Conservation (phyloP, 2,329 filamentous ascomycete genomes). For the Aphanoascus verrucosus region DNA sequence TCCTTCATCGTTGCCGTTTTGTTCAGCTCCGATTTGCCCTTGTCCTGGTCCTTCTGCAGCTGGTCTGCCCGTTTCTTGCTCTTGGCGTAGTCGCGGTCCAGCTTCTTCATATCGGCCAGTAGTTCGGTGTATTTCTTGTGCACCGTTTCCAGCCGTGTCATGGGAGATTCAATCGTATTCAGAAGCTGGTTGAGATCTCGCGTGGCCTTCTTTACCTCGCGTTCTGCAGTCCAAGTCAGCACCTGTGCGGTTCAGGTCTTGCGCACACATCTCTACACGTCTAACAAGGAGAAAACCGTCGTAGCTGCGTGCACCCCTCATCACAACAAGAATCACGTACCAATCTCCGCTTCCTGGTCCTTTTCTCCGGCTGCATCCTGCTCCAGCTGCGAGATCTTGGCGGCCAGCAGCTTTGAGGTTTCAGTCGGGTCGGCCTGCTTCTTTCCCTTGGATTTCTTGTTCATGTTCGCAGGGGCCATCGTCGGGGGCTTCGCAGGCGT, state of each 20-base stretch:
- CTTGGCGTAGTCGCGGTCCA: constrained; percentile 88
- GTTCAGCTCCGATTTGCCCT: constrained; percentile 73
- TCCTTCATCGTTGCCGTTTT: constrained; percentile 88
- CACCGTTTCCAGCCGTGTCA: constrained; percentile 82
- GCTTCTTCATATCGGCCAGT: constrained; percentile 84
- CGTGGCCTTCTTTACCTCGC: constrained; percentile 87
- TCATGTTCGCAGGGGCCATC: constrained; percentile 42
- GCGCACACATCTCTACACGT: neutral
- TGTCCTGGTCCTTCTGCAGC: constrained; percentile 92
- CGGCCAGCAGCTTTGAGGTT: constrained; percentile 80
- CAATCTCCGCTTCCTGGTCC: constrained; percentile 91
- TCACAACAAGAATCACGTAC: constrained; percentile 45
- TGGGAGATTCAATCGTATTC: constrained; percentile 75
- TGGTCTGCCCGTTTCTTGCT: constrained; percentile 92
- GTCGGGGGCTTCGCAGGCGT: constrained; percentile 20
- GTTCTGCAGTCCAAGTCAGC: constrained; percentile 48
- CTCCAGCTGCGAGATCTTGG: constrained; percentile 90
- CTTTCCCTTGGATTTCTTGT: constrained; percentile 75
- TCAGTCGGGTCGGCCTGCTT: constrained; percentile 77
- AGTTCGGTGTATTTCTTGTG: constrained; percentile 87
- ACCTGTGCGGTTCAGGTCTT: neutral
- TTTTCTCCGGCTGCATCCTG: constrained; percentile 87
- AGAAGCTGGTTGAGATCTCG: constrained; percentile 80
- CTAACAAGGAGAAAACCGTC: neutral
- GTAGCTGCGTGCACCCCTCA: neutral